Evolutionary conservation across 2,329 filamentous ascomycete species (phyloP).

Genomic region (Colletotrichum salicis): DNA sequence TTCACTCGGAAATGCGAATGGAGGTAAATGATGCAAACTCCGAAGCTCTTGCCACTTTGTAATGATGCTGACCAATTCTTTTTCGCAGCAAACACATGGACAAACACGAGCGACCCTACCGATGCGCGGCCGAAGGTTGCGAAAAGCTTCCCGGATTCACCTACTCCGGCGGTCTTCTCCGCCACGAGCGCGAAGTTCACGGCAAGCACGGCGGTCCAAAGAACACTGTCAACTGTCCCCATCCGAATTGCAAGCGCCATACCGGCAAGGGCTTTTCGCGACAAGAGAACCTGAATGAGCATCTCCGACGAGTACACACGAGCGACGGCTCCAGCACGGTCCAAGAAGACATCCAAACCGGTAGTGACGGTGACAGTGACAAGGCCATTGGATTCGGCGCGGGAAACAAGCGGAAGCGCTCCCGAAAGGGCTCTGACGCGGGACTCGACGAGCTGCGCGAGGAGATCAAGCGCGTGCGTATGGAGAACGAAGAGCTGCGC

Average conservation of each 20-base stretch:
- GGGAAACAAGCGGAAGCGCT: conserved; percentile 60
- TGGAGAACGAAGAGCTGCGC: conserved; percentile 71
- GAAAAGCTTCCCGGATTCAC: conserved; percentile 95
- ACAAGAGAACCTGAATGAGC: conserved; percentile 93
- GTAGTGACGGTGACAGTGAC: conserved; percentile 60
- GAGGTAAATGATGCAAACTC: conserved; percentile 74
- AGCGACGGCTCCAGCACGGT: conserved; percentile 53
- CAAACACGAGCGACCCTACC: conserved; percentile 94
- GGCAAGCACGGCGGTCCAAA: conserved; percentile 89
- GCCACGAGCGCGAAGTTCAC: conserved; percentile 94
- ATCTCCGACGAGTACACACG: conserved; percentile 88
- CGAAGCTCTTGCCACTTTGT: neutral
- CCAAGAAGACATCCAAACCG: conserved; percentile 49
- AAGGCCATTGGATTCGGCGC: conserved; percentile 43
- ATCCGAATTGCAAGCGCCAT: conserved; percentile 87
- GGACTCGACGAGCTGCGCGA: conserved; percentile 68
- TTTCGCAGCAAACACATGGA: conserved; percentile 91
- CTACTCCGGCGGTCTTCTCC: conserved; percentile 87
- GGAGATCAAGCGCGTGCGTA: conserved; percentile 74
- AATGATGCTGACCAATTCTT: conserved; percentile 39
- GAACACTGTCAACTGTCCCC: conserved; percentile 87
- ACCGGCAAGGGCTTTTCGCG: conserved; percentile 90
- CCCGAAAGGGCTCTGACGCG: conserved; percentile 41
- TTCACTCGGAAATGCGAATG: conserved; percentile 92
- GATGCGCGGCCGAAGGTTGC: conserved; percentile 83